Evolutionary conservation across 768 basidiomycete genomes (phyloP), one percentile per base, ranked within the genome.

Genomic region (Amanita muscaria): DNA sequence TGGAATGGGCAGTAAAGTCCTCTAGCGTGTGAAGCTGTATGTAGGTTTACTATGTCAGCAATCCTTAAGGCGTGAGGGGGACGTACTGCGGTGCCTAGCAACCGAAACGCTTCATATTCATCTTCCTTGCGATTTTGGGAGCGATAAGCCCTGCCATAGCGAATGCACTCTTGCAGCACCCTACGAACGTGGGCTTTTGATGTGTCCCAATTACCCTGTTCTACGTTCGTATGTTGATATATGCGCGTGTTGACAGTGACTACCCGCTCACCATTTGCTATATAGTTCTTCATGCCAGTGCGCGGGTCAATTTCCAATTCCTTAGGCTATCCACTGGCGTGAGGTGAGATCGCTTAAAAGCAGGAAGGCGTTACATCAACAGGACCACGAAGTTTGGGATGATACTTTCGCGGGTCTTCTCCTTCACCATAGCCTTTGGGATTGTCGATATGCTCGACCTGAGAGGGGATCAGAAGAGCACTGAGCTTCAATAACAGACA

Each of bases 211-310:
- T 57, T 48, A 4, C 86, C 83, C 16, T 70, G 61, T 50, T 87
- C 84, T 79, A 50, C 21, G 7, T 29, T 1, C 16, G n/a, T 15
- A 15, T 1, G 6, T 22, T 48, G 4, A 48, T 30, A 19, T 32
- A 15, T 30, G 2, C 40, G 23, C 27, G 15, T 22, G 9, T 38
- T 6, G 3, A 27, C n/a, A 15, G 5, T 29, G 3, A 7, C 9
- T 7, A 15, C 18, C 1, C 6, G 33, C 54, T 9, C 47, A 76
- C 79, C 78, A 59, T 92, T 93, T 0, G 88, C 88, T 48, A 93
- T 92, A 61, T 88, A 89, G 53, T 92, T 97, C 69, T 93, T 93
- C 91, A 97, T 93, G 2, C 91, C 93, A 0, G 85, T 88, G 11
- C 71, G 65, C 0, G 75, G 77, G 59, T 97, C 93, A 5, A 97